Base-by-base conservation (phyloP, 169 alveolate species). In the Neospora caninum region DNA sequence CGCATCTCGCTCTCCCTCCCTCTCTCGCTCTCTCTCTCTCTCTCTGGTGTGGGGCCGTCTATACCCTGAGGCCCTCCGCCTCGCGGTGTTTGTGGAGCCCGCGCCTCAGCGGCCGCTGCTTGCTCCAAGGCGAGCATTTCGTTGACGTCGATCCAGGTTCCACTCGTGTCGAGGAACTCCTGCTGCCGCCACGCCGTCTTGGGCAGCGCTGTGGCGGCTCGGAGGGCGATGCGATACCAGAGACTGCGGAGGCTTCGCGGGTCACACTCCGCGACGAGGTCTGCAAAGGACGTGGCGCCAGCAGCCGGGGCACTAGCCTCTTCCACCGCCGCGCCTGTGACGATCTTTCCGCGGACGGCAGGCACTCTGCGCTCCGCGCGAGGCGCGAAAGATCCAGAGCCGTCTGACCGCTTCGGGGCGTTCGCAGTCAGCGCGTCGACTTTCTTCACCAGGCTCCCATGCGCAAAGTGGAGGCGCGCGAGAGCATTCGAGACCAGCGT, bases 401-500 rank as follows among this genome's bases (percentile, higher is more conserved):
- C 73, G 16, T 9, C 34, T 4, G 25, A 29, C 27, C 45, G 41
- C 86, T 78, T 20, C 45, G 31, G 86, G 4, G 86, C 86, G 31
- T 6, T 78, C 49, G 86, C 83, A 16, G 42, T n/a, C 39, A 13
- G 9, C 86, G 22, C 29, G 10, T 78, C 86, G 86, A 78, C 86
- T 22, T 78, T 78, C 45, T 38, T n/a, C 39, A 78, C 45, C 39
- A 78, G 86, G 27, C 45, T n/a, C 29, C 49, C 89, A 25, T 82
- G 89, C 7, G 89, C 89, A 27, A 22, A 82, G 89, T 82, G 89
- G 41, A 82, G 54, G 25, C 64, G 54, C 34, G 89, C 53, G 43
- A 82, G 89, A 42, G 89, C 89, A 34, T 82, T 82, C 31, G 89
- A 1, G 69, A 82, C 67, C 34, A 82, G 89, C 89, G 89, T 82